Evolutionary conservation across 2,329 filamentous ascomycete genomes (phyloP), one percentile per base, ranked within the genome.

Genomic region (Curvularia verruculosa): DNA sequence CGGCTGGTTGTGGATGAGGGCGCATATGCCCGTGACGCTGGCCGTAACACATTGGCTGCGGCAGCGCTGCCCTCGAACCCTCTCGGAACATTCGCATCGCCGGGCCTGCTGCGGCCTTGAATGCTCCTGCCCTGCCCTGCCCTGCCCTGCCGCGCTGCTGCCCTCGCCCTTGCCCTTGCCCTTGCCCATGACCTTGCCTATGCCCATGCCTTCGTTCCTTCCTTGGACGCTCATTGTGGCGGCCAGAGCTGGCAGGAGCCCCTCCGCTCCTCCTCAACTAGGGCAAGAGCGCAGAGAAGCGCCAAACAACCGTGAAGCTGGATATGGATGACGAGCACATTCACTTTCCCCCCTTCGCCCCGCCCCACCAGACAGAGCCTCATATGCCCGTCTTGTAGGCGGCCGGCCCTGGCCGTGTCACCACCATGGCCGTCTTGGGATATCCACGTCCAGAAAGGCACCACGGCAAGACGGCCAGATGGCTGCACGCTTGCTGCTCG

Each of bases 41-140:
- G 34, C 63, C 64, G 71, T 72, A 65, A 73, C 69, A 69, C 65
- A 66, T 63, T 61, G 56, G 56, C 59, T 59, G 57, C 60, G 58
- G 61, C 61, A 54, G 49, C 60, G 57, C 62, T 58, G 59, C 52
- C 54, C 56, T 65, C 58, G 49, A 67, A 58, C 44, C 54, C 59
- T 59, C 55, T 66, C 65, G 64, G 65, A 69, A 55, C 47, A 54
- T 67, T 65, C 63, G 51, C 64, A 62, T 64, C 60, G 62, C 64
- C 46, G 64, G 37, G 68, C 77, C 75, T 75, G 77, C 67, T 69
- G 67, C 69, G 71, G 71, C 72, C 68, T 71, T 61, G 63, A 66
- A 71, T 76, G 75, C 73, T 75, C 77, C 77, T 76, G 71, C 24
- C 8, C 8, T 26, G 24, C 24, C 24, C 5, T 26, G n/a, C n/a